Conservation (phyloP, 164 flowering plant species). For the Chloranthus sessilifolius region DNA sequence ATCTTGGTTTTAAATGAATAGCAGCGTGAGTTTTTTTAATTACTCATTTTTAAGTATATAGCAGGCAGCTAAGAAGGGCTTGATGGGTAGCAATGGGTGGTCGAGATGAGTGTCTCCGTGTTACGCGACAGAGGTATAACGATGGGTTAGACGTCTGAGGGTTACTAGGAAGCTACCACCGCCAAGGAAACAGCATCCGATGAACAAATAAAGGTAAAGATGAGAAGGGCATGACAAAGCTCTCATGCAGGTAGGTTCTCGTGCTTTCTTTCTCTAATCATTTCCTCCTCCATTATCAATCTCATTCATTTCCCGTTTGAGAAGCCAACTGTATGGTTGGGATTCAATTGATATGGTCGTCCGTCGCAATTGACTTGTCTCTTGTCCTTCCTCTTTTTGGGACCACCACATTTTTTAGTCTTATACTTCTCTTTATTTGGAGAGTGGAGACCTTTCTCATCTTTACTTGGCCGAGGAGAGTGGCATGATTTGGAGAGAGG, state of each 20-base stretch:
- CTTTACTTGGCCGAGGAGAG: no score
- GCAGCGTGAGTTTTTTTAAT: neutral
- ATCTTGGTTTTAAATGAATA: no score
- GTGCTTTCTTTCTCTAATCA: neutral
- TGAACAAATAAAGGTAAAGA: neutral
- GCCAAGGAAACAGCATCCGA: constrained; percentile 15
- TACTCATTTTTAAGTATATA: neutral
- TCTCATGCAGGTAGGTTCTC: no score
- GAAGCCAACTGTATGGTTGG: neutral
- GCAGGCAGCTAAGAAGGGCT: neutral
- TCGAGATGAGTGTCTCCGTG: constrained; percentile 3
- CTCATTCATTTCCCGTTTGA: neutral
- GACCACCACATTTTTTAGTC: no score
- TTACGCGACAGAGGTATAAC: constrained; percentile 2
- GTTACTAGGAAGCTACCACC: constrained; percentile 16
- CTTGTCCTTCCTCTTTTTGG: neutral
- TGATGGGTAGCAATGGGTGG: neutral
- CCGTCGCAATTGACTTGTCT: neutral
- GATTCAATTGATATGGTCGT: neutral
- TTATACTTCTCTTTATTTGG: no score
- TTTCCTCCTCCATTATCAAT: neutral
- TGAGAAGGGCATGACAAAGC: no score
- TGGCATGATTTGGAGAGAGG: no score
- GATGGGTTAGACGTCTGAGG: no score
- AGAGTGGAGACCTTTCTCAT: no score